These are phyloP conservation scores for Colletotrichum sojae DNA, from an alignment of 2,329 filamentous ascomycete species.

Conservation along the genomic window DNA sequence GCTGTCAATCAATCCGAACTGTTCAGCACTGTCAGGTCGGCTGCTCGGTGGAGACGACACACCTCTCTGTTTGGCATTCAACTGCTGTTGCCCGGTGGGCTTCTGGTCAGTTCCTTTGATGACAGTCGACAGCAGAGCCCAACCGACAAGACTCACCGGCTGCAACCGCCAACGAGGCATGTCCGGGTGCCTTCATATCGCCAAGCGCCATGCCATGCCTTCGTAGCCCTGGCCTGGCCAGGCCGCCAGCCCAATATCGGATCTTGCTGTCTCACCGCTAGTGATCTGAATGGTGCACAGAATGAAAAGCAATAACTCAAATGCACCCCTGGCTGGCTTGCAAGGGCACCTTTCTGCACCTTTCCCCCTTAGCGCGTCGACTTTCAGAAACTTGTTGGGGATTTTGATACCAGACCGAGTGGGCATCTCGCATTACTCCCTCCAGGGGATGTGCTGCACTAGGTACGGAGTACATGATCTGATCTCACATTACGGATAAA, in stretches of 20 bases:
- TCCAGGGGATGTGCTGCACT: not conserved
- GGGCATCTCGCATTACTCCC: not conserved
- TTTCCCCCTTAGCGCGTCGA: constrained; percentile 4
- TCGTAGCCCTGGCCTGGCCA: constrained; percentile 9
- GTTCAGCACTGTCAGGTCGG: not conserved
- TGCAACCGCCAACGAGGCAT: not conserved
- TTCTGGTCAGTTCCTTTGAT: not conserved
- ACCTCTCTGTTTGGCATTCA: not conserved
- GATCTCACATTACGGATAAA: not conserved
- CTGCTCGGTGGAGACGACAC: not conserved
- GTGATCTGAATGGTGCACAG: constrained; percentile 13
- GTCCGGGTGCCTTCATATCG: constrained; percentile 1
- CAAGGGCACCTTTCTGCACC: constrained; percentile 36
- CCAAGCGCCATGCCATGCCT: constrained; percentile 27
- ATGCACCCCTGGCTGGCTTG: constrained; percentile 32
- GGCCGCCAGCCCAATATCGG: constrained; percentile 15
- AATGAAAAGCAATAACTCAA: constrained; percentile 27
- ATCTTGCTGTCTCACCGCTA: constrained; percentile 36
- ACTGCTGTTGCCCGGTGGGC: constrained; percentile 2
- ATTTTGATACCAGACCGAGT: not conserved
- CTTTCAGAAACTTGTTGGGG: constrained; percentile 11
- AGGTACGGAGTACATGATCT: not conserved
- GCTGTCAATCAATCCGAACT: not conserved
- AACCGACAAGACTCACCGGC: not conserved
- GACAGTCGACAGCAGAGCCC: not conserved